Evolutionary conservation across 2,329 filamentous ascomycete genomes (phyloP).

Genomic region (Coniochaeta sp.): DNA sequence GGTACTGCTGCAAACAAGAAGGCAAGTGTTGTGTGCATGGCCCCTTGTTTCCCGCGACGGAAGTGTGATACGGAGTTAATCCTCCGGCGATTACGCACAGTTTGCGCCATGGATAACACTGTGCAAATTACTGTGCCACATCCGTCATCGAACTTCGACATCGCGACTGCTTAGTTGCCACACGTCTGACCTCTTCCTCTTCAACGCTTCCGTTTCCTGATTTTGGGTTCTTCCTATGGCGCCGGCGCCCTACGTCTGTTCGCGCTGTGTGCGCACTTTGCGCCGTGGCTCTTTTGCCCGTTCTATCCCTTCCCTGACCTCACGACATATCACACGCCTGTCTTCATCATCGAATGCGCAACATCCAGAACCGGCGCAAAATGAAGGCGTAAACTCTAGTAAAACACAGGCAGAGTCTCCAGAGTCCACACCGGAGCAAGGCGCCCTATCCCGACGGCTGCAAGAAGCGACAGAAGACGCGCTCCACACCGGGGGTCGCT

Average conservation of each 20-base stretch:
- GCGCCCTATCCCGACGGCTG: conserved; percentile 49
- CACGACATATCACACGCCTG: background rate
- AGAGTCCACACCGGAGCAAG: conserved; percentile 18
- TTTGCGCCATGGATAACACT: background rate
- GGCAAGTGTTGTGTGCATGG: too few species aligned
- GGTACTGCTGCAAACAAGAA: too few species aligned
- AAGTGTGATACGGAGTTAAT: background rate
- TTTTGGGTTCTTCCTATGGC: background rate
- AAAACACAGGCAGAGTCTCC: background rate
- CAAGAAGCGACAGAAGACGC: conserved; percentile 58
- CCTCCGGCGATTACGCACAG: background rate
- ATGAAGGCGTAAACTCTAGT: background rate
- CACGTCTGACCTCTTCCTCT: background rate
- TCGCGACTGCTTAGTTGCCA: background rate
- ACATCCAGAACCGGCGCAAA: background rate
- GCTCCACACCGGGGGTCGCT: conserved; percentile 49
- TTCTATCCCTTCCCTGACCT: background rate
- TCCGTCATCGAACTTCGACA: background rate
- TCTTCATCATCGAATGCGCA: background rate
- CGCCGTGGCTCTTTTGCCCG: background rate
- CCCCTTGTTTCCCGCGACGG: too few species aligned
- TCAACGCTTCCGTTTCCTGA: background rate
- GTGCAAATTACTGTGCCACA: background rate
- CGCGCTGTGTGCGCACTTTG: background rate
- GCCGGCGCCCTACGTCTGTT: background rate